These are phyloP conservation scores for Aspergillus avenaceus DNA, from an alignment of 495 filamentous ascomycete species.

Conservation along the genomic window DNA sequence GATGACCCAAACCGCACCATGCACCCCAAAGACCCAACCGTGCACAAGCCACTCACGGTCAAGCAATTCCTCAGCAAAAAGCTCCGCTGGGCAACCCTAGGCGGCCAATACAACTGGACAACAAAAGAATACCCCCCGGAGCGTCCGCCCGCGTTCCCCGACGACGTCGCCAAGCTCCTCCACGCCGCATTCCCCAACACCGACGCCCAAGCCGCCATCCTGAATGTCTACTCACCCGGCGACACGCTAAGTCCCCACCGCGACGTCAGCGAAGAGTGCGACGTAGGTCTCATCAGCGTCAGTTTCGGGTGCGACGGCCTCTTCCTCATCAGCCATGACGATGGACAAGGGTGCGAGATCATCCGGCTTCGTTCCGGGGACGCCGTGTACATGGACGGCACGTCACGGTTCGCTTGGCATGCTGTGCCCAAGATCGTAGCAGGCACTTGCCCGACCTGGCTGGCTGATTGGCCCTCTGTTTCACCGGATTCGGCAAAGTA, in stretches of 20 bases:
- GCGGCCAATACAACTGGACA: slow-evolving; percentile 94
- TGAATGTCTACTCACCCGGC: slow-evolving; percentile 84
- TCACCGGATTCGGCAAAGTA: slow-evolving; percentile 33
- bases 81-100: slow-evolving; percentile 88
- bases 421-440: slow-evolving; percentile 79
- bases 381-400: slow-evolving; percentile 75
- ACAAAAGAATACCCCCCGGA: slow-evolving; percentile 68
- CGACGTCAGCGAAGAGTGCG: slow-evolving; percentile 79
- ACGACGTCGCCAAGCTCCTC: slow-evolving; percentile 63
- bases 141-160: slow-evolving; percentile 66
- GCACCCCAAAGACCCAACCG: slow-evolving; percentile 57
- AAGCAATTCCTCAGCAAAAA: slow-evolving; percentile 65
- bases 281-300: slow-evolving; percentile 72
- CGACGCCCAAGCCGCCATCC: slow-evolving; percentile 78
- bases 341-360: slow-evolving; percentile 47
- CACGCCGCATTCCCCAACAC: slow-evolving; percentile 65
- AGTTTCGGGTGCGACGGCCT: slow-evolving; percentile 86
- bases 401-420: slow-evolving; percentile 86
- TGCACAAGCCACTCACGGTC: slow-evolving; percentile 67
- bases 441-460: slow-evolving; percentile 68
- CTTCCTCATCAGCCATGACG: slow-evolving; percentile 52
- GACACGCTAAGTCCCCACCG: slow-evolving; percentile 87
- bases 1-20: slow-evolving; percentile 33
- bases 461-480: slow-evolving; percentile 72
- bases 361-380: slow-evolving; percentile 75